Evolutionary conservation across 2,329 filamentous ascomycete species (phyloP).

Genomic region (Fusarium newnesense): DNA sequence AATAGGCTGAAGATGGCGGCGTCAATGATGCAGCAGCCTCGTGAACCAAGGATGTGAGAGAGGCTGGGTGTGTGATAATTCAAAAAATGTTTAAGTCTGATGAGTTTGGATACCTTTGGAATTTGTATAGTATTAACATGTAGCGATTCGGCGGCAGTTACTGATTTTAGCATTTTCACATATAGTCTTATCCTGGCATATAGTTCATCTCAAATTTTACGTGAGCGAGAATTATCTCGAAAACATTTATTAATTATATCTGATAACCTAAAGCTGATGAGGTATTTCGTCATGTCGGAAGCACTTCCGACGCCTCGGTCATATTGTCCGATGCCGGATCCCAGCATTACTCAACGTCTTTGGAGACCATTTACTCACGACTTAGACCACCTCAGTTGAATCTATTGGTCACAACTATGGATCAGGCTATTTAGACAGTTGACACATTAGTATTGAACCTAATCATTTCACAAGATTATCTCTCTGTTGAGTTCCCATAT

Average conservation of each 20-base stretch:
- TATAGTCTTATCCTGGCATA: not conserved
- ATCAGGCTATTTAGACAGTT: not conserved
- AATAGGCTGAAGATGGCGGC: conserved; percentile 42
- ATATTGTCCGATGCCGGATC: conserved; percentile 11
- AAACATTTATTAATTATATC: not conserved
- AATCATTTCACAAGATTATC: not conserved
- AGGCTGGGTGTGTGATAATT: not conserved
- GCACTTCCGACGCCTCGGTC: conserved; percentile 19
- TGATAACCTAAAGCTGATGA: not conserved
- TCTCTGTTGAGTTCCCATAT: not conserved
- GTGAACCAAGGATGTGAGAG: conserved; percentile 33
- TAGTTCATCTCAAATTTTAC: not conserved
- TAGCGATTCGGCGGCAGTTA: not conserved
- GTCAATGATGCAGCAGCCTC: conserved; percentile 42
- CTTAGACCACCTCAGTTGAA: not conserved
- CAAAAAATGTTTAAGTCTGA: conserved; percentile 1
- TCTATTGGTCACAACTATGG: no score
- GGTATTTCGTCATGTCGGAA: not conserved
- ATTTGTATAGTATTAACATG: conserved; percentile 1
- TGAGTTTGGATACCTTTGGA: conserved; percentile 9
- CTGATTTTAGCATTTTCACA: not conserved
- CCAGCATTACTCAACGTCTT: not conserved
- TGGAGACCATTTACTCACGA: not conserved
- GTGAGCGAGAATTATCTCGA: not conserved
- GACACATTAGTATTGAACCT: not conserved